phyloP scores from a whole-genome alignment of 305 asterid genomes.

The Solanum aculeatissimum region DNA sequence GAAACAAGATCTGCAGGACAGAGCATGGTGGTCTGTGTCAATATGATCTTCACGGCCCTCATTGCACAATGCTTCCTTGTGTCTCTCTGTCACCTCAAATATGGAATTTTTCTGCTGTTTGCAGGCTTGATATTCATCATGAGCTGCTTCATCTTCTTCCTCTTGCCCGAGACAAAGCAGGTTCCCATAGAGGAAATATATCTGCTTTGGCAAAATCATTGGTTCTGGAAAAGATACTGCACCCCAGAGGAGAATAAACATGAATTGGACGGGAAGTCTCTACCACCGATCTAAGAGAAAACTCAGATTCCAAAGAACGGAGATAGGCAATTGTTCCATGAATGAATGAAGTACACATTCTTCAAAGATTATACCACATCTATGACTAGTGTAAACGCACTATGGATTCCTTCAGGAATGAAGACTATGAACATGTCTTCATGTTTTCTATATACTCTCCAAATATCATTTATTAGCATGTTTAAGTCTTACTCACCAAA shows the following conservation, averaged over 20 bases:
- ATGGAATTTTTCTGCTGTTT: slow-evolving; percentile 44
- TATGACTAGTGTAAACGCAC: neutral
- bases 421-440: neutral
- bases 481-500: neutral
- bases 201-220: slow-evolving; percentile 42
- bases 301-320: neutral
- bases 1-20: slow-evolving; percentile 72
- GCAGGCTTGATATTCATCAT: slow-evolving; percentile 39
- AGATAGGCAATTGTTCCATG: neutral
- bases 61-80: slow-evolving; percentile 56
- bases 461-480: neutral
- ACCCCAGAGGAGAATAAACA: slow-evolving; percentile 6
- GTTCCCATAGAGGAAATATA: slow-evolving; percentile 64
- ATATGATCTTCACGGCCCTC: slow-evolving; percentile 56
- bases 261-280: neutral
- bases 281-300: neutral
- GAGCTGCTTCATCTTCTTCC: slow-evolving; percentile 45
- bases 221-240: slow-evolving; percentile 62
- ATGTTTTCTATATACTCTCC: neutral
- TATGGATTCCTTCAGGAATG: neutral
- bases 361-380: neutral
- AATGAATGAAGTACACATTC: neutral
- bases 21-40: slow-evolving; percentile 60
- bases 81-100: slow-evolving; percentile 48
- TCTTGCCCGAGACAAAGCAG: slow-evolving; percentile 68